Evolutionary conservation across 2,329 filamentous ascomycete species (phyloP), one percentile per base, ranked within the genome.

Genomic region (Ceratocystis papillata): DNA sequence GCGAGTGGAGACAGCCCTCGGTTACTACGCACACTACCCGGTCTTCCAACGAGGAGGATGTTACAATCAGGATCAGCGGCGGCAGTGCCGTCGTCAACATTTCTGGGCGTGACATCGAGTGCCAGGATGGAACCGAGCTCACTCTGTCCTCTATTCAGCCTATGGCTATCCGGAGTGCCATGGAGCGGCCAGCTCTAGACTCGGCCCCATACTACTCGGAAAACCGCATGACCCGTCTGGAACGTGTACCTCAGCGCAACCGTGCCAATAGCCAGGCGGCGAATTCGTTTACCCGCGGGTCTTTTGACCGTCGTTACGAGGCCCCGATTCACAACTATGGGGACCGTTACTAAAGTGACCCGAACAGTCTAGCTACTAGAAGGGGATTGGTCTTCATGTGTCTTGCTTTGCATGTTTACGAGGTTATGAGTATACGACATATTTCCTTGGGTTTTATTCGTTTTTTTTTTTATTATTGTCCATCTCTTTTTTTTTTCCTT

Each of bases 11-110:
- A 65, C 66, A 79, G 69, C 81, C 81, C 69, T 86, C 83, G 65
- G 82, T 81, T 33, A 84, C 83, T 0, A 86, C 84, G 12, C 79
- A 82, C 50, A 83, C 84, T 8, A 87, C 83, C 3, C 77, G 81
- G 44, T 82, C 80, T 6, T 76, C 74, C 2, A 69, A 69, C 17
- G 80, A 82, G 65, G 82, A 86, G 46, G 82, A 85, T 68, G 77
- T 85, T 66, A 86, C 82, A 17, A 85, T 87, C 72, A 82, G 82
- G 69, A 77, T 87, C 60, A 80, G 78, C 28, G 82, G 81, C 12
- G 82, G 81, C 12, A 77, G 77, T 41, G 79, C 82, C n/a, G 76
- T 80, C 25, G 79, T 87, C 66, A 79, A 80, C 69, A 77, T 85
- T 30, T 80, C 80, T 46, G 79, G 80, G 33, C 77, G 83, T 8